A percentile compares a stretch with the other conserved stretches of the same genome.
Evolutionary conservation across 164 flowering plant species (phyloP).

Genomic region (Stephania japonica): DNA sequence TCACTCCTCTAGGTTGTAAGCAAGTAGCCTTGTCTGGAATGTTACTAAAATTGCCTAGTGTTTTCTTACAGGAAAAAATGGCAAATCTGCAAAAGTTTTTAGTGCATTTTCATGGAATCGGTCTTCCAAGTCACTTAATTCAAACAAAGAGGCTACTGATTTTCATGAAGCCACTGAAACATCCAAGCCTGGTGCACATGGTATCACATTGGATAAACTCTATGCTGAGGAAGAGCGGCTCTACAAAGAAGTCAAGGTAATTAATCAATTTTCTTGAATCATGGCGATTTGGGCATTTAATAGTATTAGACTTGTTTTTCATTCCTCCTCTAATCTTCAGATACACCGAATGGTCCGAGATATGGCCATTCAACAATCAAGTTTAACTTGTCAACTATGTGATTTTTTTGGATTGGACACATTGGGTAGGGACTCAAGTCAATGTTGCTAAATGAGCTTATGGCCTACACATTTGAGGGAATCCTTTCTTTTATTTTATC

Average conservation of each 20-base stretch:
- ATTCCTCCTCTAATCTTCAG: too few relatives aligned
- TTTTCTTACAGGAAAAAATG: constrained; percentile 50
- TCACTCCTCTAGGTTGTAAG: too few relatives aligned
- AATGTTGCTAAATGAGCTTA: too few relatives aligned
- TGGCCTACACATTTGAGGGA: too few relatives aligned
- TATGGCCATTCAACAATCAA: too few relatives aligned
- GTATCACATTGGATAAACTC: constrained; percentile 57
- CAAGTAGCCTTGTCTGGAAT: too few relatives aligned
- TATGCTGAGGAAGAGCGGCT: constrained; percentile 66
- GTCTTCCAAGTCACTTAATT: constrained; percentile 72
- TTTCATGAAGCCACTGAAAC: constrained; percentile 41
- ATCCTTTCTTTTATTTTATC: too few relatives aligned
- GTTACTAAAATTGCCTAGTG: neutral
- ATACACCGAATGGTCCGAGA: too few relatives aligned
- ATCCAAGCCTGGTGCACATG: constrained; percentile 75
- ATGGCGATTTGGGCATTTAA: neutral
- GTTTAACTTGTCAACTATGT: too few relatives aligned
- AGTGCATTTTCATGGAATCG: constrained; percentile 79
- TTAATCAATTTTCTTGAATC: neutral
- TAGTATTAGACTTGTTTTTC: too few relatives aligned
- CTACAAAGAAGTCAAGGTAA: constrained; percentile 72
- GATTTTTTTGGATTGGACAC: too few relatives aligned
- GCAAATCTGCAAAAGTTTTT: constrained; percentile 72
- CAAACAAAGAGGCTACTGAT: constrained; percentile 36
- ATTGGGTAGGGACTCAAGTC: too few relatives aligned